Base-by-base conservation (phyloP, 495 filamentous ascomycete genomes). In the Talaromyces nanjingensis region DNA sequence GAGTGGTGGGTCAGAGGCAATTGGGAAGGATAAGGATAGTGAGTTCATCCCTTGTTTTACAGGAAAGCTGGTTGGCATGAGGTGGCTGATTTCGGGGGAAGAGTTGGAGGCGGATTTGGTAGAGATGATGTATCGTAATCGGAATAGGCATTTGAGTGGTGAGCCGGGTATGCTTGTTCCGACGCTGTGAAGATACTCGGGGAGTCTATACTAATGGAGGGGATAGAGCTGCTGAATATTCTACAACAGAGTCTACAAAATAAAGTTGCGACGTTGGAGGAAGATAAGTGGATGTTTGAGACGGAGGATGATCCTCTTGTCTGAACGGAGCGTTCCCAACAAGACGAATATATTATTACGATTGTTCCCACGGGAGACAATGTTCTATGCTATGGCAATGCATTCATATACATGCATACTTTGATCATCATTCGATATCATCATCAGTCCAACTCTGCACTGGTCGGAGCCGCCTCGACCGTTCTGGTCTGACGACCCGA, bases 231-330 rank as follows among this genome's bases (percentile, higher is more conserved):
- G 4, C 74, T 91, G n/a, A 83, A 86, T 62, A 83, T 87, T 2
- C 81, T 93, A 60, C 83, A 86, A 65, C 82, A 86, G n/a, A 91
- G 86, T 69, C 77, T 94, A 55, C 80, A 83, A 68, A 82, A 82
- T 33, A 90, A 92, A 66, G 87, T 87, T 12, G 86, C 86, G 4
- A 84, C 87, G 4, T 70, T 96, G 63, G 81, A 89, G 24, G 89
- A 94, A 52, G 92, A 97, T 65, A 90, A 89, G 66, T 97, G 92
- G 92, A 93, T 96, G 84, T 96, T 86, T 72, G 91, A 96, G 73
- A 81, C 83, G 2, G 91, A 93, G 67, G 79, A 84, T 33, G 75
- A 80, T 22, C 54, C 61, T 37, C 67, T 55, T 11, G 64, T 70
- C 53, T 75, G 64, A 70, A 71, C 34, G 52, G 55, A 37, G 7